Evolutionary conservation across 768 basidiomycete genomes (phyloP).

Genomic region (Boletus subcaerulescens): DNA sequence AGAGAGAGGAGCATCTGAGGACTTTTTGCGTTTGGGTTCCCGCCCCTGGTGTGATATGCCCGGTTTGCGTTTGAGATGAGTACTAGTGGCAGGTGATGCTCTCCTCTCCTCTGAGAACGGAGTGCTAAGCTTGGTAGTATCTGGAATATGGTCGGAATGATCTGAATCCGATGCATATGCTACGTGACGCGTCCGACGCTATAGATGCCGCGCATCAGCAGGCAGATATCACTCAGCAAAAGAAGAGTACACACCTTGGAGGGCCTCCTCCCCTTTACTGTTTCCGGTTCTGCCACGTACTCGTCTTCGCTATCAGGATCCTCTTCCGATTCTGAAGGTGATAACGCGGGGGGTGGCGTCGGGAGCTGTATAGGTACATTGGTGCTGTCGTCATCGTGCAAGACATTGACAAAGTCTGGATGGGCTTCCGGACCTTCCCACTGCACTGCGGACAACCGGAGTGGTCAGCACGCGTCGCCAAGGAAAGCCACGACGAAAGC

Average conservation of each 20-base stretch:
- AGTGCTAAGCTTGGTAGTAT: constrained; percentile 16
- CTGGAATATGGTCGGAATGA: constrained; percentile 29
- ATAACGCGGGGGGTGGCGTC: constrained; percentile 32
- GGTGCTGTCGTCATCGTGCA: constrained; percentile 20
- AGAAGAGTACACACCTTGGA: constrained; percentile 43
- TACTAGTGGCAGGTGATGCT: constrained; percentile 18
- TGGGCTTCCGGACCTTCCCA: constrained; percentile 69
- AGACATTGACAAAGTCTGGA: constrained; percentile 39
- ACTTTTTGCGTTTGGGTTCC: constrained; percentile 47
- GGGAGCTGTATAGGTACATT: constrained; percentile 13
- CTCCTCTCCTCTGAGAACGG: constrained; percentile 20
- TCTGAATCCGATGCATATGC: constrained; percentile 45
- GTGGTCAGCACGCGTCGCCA: constrained; percentile 27
- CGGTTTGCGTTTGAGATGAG: constrained; percentile 54
- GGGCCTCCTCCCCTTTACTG: constrained; percentile 31
- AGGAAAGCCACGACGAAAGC: constrained; percentile 14
- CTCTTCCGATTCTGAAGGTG: constrained; percentile 46
- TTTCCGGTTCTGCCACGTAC: constrained; percentile 51
- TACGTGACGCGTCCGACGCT: constrained; percentile 45
- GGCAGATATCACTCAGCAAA: constrained; percentile 5
- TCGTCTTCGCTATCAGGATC: constrained; percentile 66
- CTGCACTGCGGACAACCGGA: constrained; percentile 47
- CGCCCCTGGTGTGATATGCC: constrained; percentile 36
- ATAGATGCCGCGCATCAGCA: constrained; percentile 16
- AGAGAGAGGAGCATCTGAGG: constrained; percentile 37